Base-by-base conservation (phyloP, 2,329 filamentous ascomycete species). In the Pseudogymnoascus sp. region DNA sequence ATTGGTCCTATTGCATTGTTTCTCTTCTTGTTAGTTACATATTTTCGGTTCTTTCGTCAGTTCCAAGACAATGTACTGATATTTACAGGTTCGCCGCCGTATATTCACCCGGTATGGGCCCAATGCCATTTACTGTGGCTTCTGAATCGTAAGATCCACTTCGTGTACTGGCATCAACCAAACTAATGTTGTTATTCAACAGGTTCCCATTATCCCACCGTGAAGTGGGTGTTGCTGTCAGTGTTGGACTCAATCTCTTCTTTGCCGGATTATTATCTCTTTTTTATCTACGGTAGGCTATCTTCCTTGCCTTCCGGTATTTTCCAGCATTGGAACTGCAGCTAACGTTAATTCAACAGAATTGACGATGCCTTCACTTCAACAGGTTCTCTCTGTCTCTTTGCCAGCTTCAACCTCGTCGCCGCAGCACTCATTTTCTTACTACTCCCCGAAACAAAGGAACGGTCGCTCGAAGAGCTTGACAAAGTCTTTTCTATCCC, bases 51-150 rank as follows among this genome's bases (percentile, higher is more conserved):
- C 18, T 20, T 11, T 22, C 9, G 20, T 25, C 25, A 7, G 5
- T 14, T 15, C 18, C 11, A 22, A 2, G 39, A 43, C 2, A 14
- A 14, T 14, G 20, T 25, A 12, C 39, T 43, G 5, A 43, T 43
- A 4, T 14, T 6, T 14, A 6, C 6, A 43, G 39, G 20, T 43
- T 43, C 3, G 39, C 39, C 7, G 70, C 79, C 8, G 77, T 81
- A 7, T 82, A 82, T 71, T 80, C 77, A 0, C 83, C 83, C 1
- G 85, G 85, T 33, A 83, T 84, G 68, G 85, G 85, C 0, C 79
- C 81, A 2, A 59, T 64, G 0, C 84, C 85, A 0, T 87, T 87
- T 67, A 86, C 83, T 1, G 71, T 80, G 15, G 78, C 78, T 11
- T 78, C 78, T 43, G 39, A 43, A 43, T 25, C 39, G 39, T 43